Evolutionary conservation across 2,329 filamentous ascomycete genomes (phyloP).

Genomic region (Trichoderma aggressivum): DNA sequence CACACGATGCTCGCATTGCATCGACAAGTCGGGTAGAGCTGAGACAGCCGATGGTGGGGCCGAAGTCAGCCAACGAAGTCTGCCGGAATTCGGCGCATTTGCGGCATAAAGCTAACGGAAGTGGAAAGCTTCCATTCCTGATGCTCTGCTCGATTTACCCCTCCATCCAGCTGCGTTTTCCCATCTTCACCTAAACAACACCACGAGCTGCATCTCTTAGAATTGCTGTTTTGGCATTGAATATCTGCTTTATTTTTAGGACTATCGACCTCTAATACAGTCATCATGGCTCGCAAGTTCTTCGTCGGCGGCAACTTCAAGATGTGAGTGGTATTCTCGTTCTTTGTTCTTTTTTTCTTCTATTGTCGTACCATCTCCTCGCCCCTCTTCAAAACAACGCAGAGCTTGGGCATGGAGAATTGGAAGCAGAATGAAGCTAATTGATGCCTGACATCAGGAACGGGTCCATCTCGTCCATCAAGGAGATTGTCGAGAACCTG

Average conservation of each 20-base stretch:
- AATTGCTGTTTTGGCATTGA: background rate
- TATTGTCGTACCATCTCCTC: constrained; percentile 24
- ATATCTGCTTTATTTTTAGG: background rate
- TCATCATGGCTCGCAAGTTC: constrained; percentile 90
- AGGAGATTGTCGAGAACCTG: constrained; percentile 83
- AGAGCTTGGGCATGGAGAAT: constrained; percentile 17
- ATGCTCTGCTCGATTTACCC: constrained; percentile 4
- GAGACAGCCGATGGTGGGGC: constrained; percentile 1
- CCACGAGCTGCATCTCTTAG: background rate
- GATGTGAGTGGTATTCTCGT: constrained; percentile 63
- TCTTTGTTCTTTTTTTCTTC: background rate
- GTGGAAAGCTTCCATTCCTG: background rate
- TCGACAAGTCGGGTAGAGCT: background rate
- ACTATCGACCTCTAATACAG: constrained; percentile 25
- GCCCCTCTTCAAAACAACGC: constrained; percentile 30
- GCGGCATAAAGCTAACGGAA: background rate
- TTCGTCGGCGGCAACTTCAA: constrained; percentile 99
- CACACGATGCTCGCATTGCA: background rate
- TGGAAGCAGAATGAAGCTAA: background rate
- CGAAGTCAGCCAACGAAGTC: background rate
- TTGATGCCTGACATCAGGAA: constrained; percentile 62
- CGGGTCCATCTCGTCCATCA: constrained; percentile 84
- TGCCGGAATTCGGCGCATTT: constrained; percentile 12
- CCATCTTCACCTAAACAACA: background rate
- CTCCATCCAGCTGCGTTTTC: constrained; percentile 10